Evolutionary conservation across 2,329 filamentous ascomycete species (phyloP), one percentile per base, ranked within the genome.

Genomic region (Ceratocystis lukuohia): DNA sequence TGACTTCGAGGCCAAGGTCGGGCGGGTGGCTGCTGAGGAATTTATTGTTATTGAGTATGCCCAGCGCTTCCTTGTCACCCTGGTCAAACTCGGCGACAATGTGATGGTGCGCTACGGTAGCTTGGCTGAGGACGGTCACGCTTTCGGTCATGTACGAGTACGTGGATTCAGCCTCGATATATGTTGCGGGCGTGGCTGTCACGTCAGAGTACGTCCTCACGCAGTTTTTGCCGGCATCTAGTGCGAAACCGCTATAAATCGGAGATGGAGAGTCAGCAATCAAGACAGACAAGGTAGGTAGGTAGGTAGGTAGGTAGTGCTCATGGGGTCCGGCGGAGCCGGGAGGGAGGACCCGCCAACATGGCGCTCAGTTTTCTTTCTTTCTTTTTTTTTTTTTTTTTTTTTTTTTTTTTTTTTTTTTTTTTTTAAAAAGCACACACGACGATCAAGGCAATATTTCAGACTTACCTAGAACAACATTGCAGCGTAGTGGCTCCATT

Each of bases 401-500:
- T 22, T 2, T 22, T 22, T 22, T 22, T 22, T 22, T 22, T 2
- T 25, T 25, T 25, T 25, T 25, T 25, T 25, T 22, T 2, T 22
- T 22, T 22, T 22, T 22, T 22, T 22, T 2, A 22, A 22, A 22
- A 37, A 12, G 33, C 33, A 12, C 33, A 37, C 33, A 10, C 33
- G 3, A 37, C 7, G 10, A 37, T 12, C 8, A 3, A 12, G 10
- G 10, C 4, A 3, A 33, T 22, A 33, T 45, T 8, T 15, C 17
- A 37, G 22, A 74, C 76, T 67, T 75, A 77, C 76, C 74, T 76
- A 65, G 76, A 77, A 64, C 76, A 77, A 68, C 76, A 77, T 17
- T 77, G 70, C 4, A 75, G 75, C 10, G 76, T 77, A 5, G 74
- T 77, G n/a, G 74, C 76, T 33, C 73, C 72, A 8, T 50, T 57